Evolutionary conservation across 2,329 filamentous ascomycete species (phyloP), one percentile per base, ranked within the genome.

Genomic region (Pestalotiopsis sp.): DNA sequence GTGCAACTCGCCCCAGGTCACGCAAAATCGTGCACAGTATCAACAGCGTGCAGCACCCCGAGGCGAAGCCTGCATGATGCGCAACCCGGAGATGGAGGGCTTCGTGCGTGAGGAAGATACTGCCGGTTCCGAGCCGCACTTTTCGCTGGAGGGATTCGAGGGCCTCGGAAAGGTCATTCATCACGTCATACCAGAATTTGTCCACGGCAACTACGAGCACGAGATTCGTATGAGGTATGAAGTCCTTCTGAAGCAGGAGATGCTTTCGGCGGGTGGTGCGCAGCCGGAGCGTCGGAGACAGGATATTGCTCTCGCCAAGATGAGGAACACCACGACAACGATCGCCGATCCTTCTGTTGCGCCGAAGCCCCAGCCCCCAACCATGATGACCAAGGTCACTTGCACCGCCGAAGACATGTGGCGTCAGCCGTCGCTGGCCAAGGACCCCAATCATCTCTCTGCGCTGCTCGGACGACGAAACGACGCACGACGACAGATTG

Each of bases 71-170:
- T 67, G 41, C 39, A 25, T 7, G 4, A 41, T 41, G 36, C 9
- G 14, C 23, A 58, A 67, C 45, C 41, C 59, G 5, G 39, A 25
- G 23, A 63, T 52, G 38, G 36, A 36, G 25, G 25, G 20, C n/a
- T 67, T 67, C 36, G n/a, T 59, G 38, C 41, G 67, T 3, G 67
- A 68, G 4, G 63, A 60, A 27, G 67, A 68, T 41, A 64, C 67
- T 14, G 67, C 67, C 36, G 60, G 23, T 1, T 25, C 45, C 3
- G 36, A 55, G 31, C 59, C 9, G n/a, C 55, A 23, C 31, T 52
- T 27, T n/a, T 27, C 39, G 2, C 55, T 68, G 3, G 60, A 64
- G 0, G 49, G 36, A 1, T 45, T 68, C 38, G 39, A 64, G 3
- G 67, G 67, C 3, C 25, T 68, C 14, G 36, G 25, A 11, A n/a